Percentiles rank a stretch among this genome's conserved stretches.
Conservation (phyloP, 352 stramenopile genomes). For the Phytophthora macrochlamydospora region DNA sequence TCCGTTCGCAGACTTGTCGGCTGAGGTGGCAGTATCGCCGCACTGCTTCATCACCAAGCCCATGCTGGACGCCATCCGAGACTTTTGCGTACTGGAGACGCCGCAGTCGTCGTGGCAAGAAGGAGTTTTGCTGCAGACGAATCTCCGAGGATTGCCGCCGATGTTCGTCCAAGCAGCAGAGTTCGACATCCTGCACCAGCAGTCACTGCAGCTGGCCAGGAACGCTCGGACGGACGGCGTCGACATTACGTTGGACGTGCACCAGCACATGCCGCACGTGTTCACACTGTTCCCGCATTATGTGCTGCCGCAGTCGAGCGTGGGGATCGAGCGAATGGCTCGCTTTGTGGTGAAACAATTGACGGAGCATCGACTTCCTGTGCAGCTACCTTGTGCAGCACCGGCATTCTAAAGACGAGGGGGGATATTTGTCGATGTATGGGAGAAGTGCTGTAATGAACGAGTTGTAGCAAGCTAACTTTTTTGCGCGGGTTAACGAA, state of each 20-base stretch:
- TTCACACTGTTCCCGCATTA: slow-evolving; percentile 60
- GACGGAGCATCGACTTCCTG: slow-evolving; percentile 19
- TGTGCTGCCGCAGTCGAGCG: slow-evolving; percentile 51
- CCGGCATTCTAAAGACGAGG: slow-evolving; percentile 22
- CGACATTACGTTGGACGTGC: slow-evolving; percentile 19
- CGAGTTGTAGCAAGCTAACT: no score
- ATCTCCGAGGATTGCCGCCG: neutral
- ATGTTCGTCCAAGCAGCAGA: neutral
- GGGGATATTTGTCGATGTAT: neutral
- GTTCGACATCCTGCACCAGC: neutral
- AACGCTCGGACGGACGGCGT: neutral
- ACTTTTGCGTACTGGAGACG: neutral
- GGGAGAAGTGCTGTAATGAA: no score
- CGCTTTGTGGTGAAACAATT: slow-evolving; percentile 47
- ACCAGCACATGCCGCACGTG: slow-evolving; percentile 62
- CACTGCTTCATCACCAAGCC: no score
- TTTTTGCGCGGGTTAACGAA: no score
- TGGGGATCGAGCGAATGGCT: slow-evolving; percentile 48
- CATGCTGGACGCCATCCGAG: no score
- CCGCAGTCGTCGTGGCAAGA: neutral
- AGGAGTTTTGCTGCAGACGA: neutral
- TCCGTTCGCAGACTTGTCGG: neutral
- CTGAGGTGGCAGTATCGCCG: neutral
- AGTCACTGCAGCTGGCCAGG: neutral
- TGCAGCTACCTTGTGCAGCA: slow-evolving; percentile 26